Percentiles rank a stretch among this genome's conserved stretches.
phyloP scores from a whole-genome alignment of 2,329 filamentous ascomycete species.

The Diaporthe longicolla region DNA sequence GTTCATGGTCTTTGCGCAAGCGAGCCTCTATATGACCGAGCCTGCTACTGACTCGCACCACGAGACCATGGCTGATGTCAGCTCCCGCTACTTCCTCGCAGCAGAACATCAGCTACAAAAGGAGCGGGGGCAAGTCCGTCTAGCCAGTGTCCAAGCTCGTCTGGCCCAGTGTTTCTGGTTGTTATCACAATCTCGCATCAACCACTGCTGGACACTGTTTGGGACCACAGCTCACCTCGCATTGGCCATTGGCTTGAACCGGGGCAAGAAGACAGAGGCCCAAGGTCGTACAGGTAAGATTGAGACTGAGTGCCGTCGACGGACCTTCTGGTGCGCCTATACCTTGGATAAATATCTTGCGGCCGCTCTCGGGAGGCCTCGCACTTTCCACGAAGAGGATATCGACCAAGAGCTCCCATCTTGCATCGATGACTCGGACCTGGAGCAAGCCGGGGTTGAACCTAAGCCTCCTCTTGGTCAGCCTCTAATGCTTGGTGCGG shows the following conservation, averaged over 20 bases:
- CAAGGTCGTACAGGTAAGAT: conserved; percentile 49
- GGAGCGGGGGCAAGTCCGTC: conserved; percentile 55
- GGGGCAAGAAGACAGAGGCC: conserved; percentile 48
- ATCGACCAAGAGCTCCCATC: conserved; percentile 73
- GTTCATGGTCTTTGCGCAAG: conserved; percentile 65
- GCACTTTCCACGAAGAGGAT: conserved; percentile 74
- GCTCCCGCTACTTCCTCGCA: conserved; percentile 51
- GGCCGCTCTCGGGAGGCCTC: conserved; percentile 71
- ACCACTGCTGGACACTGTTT: conserved; percentile 63
- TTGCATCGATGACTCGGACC: conserved; percentile 67
- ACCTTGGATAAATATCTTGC: conserved; percentile 75
- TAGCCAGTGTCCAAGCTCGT: conserved; percentile 58
- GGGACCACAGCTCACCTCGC: conserved; percentile 58
- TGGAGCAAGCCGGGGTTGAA: conserved; percentile 44
- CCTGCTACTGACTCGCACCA: conserved; percentile 20
- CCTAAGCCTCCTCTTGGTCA: conserved; percentile 39
- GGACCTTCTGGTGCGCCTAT: conserved; percentile 76
- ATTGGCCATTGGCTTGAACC: conserved; percentile 57
- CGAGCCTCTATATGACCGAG: conserved; percentile 55
- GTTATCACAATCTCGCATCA: conserved; percentile 60
- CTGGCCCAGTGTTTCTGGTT: conserved; percentile 60
- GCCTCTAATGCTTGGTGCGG: conserved; percentile 52
- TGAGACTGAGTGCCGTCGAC: conserved; percentile 56
- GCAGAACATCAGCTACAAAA: conserved; percentile 56
- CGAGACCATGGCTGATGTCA: conserved; percentile 38